Conservation (phyloP, 2,329 filamentous ascomycete species). For the Cercospora canescens region DNA sequence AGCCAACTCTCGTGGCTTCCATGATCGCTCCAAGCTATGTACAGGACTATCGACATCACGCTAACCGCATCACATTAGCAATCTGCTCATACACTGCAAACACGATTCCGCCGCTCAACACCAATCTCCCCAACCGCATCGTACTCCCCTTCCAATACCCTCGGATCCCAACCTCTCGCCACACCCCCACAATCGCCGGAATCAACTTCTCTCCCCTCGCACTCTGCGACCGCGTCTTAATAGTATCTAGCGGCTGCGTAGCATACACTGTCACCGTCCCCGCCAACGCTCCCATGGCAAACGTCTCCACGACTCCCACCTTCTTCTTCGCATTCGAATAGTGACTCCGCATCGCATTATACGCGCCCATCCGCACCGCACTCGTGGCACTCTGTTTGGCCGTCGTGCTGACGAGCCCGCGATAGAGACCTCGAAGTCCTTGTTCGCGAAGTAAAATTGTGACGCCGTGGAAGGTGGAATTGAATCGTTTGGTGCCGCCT, state of each 20-base stretch:
- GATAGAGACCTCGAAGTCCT: conserved; percentile 46
- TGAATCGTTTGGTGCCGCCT: conserved; percentile 26
- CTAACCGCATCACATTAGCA: conserved; percentile 4
- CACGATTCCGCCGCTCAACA: conserved; percentile 36
- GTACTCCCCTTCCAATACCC: conserved; percentile 37
- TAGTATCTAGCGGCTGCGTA: conserved; percentile 47
- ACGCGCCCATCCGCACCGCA: conserved; percentile 51
- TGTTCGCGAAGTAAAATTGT: conserved; percentile 37
- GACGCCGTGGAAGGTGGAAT: conserved; percentile 15
- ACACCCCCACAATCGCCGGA: conserved; percentile 29
- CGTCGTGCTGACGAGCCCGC: conserved; percentile 48
- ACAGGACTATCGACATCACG: conserved; percentile 14
- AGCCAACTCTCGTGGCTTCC: no score
- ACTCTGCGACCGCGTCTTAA: conserved; percentile 44
- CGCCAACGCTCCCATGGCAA: conserved; percentile 34
- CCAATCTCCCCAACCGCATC: conserved; percentile 33
- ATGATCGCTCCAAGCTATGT: no score
- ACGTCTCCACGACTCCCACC: conserved; percentile 27
- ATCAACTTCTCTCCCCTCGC: conserved; percentile 30
- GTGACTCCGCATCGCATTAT: conserved; percentile 48
- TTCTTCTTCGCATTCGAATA: conserved; percentile 16
- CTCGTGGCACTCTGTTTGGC: conserved; percentile 52
- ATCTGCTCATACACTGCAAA: conserved; percentile 38
- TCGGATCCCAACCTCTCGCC: conserved; percentile 28
- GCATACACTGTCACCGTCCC: conserved; percentile 41